Evolutionary conservation across 2,329 filamentous ascomycete genomes (phyloP), one percentile per base, ranked within the genome.

Genomic region (Aspergillus pseudoviridinutans): DNA sequence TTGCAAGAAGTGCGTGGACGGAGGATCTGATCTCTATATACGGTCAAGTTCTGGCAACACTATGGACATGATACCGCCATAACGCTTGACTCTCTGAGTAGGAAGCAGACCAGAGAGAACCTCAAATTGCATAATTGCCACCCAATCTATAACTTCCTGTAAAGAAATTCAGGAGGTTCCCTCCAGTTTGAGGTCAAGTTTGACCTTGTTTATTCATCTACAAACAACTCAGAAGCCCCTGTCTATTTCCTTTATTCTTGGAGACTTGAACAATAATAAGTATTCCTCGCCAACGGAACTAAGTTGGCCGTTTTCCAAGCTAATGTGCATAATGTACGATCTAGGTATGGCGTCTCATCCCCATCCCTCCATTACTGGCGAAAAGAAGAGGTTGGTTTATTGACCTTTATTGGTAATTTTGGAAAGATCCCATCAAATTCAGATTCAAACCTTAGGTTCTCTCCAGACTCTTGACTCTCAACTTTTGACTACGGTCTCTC

Each of bases 241-340:
- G 32, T 38, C 14, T 17, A 7, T 38, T 38, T 17, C 14, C 4
- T 38, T 38, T 17, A 3, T 2, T 38, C 32, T 17, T 38, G 14
- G 14, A 17, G 32, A 17, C 4, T 14, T 32, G 29, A 32, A 32
- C 12, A 14, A 32, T 32, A 32, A 32, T 32, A 32, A 4, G 29
- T 32, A 32, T 32, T 32, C 29, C 5, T 14, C 29, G 12, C 4
- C 29, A 51, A 62, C 56, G 55, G 53, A 51, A 61, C 57, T 53
- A 54, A 29, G 56, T 51, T 52, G 53, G 50, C 51, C 58, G 57
- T 61, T 60, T 55, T 58, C 56, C 55, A 38, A 38, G 32, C 32
- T 58, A 64, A 63, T 55, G 50, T 51, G 59, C 25, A 58, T 65
- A 61, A 61, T 54, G 58, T 56, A 51, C 63, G 61, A 65, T 65